These are phyloP conservation scores for Alternaria gaisen DNA, from an alignment of 2,329 filamentous ascomycete genomes.

Conservation along the genomic window DNA sequence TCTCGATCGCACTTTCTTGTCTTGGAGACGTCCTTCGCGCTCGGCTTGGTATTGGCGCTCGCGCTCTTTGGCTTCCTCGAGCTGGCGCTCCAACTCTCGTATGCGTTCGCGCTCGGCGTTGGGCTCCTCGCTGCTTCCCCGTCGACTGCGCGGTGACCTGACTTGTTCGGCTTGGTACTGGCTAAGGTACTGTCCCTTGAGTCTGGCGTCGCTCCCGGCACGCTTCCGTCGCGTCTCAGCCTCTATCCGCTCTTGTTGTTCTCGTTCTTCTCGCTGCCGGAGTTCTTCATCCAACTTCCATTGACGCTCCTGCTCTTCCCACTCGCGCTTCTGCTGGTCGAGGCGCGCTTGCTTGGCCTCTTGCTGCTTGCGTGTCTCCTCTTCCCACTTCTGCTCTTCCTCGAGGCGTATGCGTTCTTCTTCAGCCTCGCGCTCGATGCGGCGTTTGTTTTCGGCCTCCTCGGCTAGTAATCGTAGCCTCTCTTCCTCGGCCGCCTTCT, in stretches of 20 bases:
- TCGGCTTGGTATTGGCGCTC: constrained; percentile 71
- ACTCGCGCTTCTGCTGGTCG: constrained; percentile 74
- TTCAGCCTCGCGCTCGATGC: constrained; percentile 64
- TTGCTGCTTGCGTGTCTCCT: constrained; percentile 67
- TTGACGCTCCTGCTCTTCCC: constrained; percentile 78
- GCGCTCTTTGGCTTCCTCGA: constrained; percentile 72
- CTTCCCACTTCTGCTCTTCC: constrained; percentile 73
- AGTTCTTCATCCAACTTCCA: constrained; percentile 82
- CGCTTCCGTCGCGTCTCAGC: constrained; percentile 71
- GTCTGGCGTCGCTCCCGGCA: constrained; percentile 69
- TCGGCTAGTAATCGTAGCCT: constrained; percentile 60
- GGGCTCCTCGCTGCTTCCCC: constrained; percentile 55
- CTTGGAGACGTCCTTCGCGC: constrained; percentile 61
- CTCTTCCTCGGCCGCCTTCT: constrained; percentile 66
- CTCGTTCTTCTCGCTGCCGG: constrained; percentile 75
- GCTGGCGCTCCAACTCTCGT: constrained; percentile 78
- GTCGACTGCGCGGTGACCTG: constrained; percentile 46
- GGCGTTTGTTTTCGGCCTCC: constrained; percentile 61
- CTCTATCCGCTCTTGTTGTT: constrained; percentile 69
- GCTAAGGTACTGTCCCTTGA: constrained; percentile 85
- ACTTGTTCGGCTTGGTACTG: constrained; percentile 81
- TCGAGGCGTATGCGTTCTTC: constrained; percentile 69
- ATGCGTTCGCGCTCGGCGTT: constrained; percentile 73
- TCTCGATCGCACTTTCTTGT: constrained; percentile 49
- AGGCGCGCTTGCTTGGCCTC: constrained; percentile 67